Conservation (phyloP, 1,139 yeast species). For the Candida buenavistaensis region DNA sequence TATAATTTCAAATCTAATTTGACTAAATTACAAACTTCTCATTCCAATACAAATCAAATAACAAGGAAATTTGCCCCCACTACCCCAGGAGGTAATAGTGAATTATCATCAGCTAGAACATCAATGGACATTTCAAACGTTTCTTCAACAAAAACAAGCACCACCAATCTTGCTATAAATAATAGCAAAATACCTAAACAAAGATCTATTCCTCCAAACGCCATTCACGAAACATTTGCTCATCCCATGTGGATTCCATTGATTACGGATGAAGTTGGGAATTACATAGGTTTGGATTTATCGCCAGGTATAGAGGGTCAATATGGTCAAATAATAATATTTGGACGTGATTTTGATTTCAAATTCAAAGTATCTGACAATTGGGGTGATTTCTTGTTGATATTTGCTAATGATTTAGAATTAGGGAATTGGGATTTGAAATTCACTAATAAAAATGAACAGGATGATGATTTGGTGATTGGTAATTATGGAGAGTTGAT, state of each 20-base stretch:
- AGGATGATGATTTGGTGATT: conserved; percentile 50
- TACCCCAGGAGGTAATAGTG: conserved; percentile 13
- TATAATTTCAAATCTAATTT: conserved; percentile 23
- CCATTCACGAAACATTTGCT: conserved; percentile 72
- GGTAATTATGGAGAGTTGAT: conserved; percentile 73
- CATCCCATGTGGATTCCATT: conserved; percentile 91
- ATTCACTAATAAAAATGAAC: conserved; percentile 49
- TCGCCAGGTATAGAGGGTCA: conserved; percentile 66
- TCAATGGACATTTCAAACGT: conserved; percentile 12
- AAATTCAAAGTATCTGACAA: conserved; percentile 76
- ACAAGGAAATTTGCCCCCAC: conserved; percentile 21
- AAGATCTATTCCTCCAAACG: conserved; percentile 70
- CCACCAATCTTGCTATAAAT: conserved; percentile 8
- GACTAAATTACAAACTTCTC: conserved; percentile 27
- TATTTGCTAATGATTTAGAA: conserved; percentile 83
- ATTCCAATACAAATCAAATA: conserved; percentile 20
- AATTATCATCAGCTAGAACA: conserved; percentile 9
- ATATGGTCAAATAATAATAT: conserved; percentile 82
- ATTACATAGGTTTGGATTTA: conserved; percentile 84
- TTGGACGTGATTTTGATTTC: conserved; percentile 87
- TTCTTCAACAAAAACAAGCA: conserved; percentile 9
- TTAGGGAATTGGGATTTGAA: conserved; percentile 70
- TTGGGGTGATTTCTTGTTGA: conserved; percentile 81
- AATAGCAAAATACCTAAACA: conserved; percentile 47
- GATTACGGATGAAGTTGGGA: conserved; percentile 84